These are phyloP conservation scores for Paratinospora sagittata DNA, from an alignment of 164 flowering plant species.

Conservation along the genomic window DNA sequence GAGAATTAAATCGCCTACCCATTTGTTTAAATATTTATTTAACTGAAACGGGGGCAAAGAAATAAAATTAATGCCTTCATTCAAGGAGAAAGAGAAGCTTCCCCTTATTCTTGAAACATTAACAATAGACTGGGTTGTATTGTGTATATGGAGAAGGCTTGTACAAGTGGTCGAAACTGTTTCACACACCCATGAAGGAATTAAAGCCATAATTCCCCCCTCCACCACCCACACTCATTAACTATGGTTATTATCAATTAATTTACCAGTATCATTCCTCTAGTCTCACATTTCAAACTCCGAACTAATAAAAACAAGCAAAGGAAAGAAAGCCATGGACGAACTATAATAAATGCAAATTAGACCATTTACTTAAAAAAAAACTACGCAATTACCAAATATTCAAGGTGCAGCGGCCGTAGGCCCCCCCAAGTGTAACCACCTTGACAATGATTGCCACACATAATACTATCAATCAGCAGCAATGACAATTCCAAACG, in stretches of 20 bases:
- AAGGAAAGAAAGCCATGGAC: background rate
- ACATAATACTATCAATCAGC: background rate
- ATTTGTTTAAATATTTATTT: background rate
- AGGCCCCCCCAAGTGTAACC: slow-evolving; percentile 1
- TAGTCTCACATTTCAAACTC: background rate
- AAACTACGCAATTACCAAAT: background rate
- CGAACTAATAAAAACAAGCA: background rate
- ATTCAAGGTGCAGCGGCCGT: background rate
- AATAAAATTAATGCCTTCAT: slow-evolving; percentile 1
- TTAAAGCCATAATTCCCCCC: too few relatives aligned
- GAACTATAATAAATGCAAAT: background rate
- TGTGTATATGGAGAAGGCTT: background rate
- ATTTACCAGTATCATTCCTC: background rate
- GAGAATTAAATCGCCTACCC: background rate
- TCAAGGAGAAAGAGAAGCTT: slow-evolving; percentile 1
- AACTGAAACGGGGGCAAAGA: background rate
- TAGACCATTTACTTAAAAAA: background rate
- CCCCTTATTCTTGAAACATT: background rate
- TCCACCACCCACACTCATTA: background rate
- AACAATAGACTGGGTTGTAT: slow-evolving; percentile 1
- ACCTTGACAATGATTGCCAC: background rate
- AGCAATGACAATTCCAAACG: background rate
- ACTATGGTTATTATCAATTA: background rate
- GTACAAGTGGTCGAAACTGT: slow-evolving; percentile 7
- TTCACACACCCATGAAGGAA: background rate